phyloP scores from a whole-genome alignment of 2,329 filamentous ascomycete genomes.

The Ceratocystis papillata region DNA sequence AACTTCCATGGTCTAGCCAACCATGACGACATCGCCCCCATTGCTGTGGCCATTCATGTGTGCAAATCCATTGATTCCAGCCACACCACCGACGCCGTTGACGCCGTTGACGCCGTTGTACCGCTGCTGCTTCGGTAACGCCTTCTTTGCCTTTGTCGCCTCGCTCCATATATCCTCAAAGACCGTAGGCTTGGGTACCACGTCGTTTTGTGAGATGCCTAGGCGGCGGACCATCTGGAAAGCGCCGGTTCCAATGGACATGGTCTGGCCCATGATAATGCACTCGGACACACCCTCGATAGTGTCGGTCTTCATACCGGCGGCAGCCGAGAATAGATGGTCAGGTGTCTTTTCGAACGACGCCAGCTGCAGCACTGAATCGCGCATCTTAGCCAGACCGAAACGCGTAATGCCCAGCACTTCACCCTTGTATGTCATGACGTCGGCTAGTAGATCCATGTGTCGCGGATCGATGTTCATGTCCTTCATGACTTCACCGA shows the following conservation, averaged over 20 bases:
- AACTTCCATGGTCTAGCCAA: not conserved
- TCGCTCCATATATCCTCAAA: conserved; percentile 59
- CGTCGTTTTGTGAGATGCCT: conserved; percentile 50
- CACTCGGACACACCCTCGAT: conserved; percentile 93
- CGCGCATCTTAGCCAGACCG: conserved; percentile 90
- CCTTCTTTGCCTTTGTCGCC: conserved; percentile 21
- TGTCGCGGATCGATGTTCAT: conserved; percentile 97
- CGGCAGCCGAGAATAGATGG: conserved; percentile 89
- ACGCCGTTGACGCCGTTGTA: not conserved
- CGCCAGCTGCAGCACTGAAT: conserved; percentile 84
- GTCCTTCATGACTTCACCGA: conserved; percentile 75
- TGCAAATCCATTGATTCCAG: conserved; percentile 5
- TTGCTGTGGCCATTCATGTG: conserved; percentile 2
- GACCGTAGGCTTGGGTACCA: conserved; percentile 48
- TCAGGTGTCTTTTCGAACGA: conserved; percentile 98
- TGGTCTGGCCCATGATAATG: conserved; percentile 96
- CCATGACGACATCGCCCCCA: conserved; percentile 22
- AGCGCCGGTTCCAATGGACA: conserved; percentile 79
- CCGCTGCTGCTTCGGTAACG: not conserved
- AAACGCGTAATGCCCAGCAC: conserved; percentile 94
- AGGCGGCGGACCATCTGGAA: conserved; percentile 79
- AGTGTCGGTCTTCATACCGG: conserved; percentile 78
- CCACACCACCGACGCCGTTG: not conserved
- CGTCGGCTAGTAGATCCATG: conserved; percentile 93
- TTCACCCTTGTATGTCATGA: conserved; percentile 98